phyloP scores from a whole-genome alignment of 257 asterid genomes.

The Solanum microdontum region DNA sequence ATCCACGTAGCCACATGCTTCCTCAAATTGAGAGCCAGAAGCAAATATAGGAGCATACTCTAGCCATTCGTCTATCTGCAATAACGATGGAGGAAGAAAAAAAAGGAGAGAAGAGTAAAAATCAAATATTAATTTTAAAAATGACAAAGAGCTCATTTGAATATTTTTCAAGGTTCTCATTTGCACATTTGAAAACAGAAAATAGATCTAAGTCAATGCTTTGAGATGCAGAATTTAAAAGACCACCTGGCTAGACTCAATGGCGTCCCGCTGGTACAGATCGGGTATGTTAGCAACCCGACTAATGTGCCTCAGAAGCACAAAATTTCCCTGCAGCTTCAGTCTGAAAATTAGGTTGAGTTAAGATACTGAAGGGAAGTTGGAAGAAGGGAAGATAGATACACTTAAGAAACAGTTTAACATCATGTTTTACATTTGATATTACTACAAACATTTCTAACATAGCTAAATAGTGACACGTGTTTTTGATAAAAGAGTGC shows the following conservation, averaged over 20 bases:
- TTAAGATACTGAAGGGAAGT: background rate
- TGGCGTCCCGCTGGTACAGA: conserved; percentile 41
- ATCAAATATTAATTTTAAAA: background rate
- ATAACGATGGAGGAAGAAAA: background rate
- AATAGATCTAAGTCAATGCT: background rate
- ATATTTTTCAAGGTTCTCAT: background rate
- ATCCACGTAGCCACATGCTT: conserved; percentile 68
- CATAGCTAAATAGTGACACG: background rate
- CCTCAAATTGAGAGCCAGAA: conserved; percentile 85
- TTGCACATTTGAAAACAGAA: background rate
- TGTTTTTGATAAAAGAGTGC: background rate
- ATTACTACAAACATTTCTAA: background rate
- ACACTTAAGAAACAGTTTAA: background rate
- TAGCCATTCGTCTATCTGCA: conserved; percentile 81
- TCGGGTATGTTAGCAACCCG: conserved; percentile 33
- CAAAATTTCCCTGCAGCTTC: conserved; percentile 48
- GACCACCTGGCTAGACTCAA: conserved; percentile 55
- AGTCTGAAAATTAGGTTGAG: conserved; percentile 33
- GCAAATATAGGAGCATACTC: conserved; percentile 63
- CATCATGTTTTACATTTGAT: background rate
- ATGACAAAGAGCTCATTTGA: background rate
- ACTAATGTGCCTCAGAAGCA: conserved; percentile 53
- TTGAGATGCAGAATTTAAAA: background rate
- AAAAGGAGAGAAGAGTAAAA: background rate
- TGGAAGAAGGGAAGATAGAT: background rate